Conservation (phyloP, 139 green algal species). For the Ulvella scutata region DNA sequence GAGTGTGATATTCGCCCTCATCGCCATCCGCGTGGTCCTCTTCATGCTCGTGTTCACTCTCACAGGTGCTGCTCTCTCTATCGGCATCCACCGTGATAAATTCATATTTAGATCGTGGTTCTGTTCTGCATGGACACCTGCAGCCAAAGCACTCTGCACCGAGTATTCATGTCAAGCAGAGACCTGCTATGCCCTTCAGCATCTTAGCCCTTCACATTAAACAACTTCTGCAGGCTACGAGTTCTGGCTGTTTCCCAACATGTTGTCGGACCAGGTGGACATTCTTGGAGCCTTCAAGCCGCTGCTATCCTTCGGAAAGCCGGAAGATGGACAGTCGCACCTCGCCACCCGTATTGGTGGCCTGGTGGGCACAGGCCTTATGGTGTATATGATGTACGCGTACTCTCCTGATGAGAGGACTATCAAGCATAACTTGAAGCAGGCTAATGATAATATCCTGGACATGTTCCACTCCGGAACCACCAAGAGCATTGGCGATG, state of each 20-base stretch:
- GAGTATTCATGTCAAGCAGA: too few species aligned
- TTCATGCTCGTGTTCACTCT: conserved; percentile 12
- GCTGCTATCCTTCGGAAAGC: conserved; percentile 12
- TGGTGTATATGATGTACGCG: conserved; percentile 19
- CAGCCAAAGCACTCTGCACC: too few species aligned
- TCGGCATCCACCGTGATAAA: too few species aligned
- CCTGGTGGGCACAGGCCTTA: background rate
- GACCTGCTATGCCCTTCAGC: too few species aligned
- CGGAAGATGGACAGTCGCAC: conserved; percentile 14
- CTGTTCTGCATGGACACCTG: too few species aligned
- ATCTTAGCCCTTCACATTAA: too few species aligned
- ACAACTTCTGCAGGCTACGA: conserved; percentile 14
- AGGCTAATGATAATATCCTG: background rate
- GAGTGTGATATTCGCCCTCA: background rate
- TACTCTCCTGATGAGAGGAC: conserved; percentile 8
- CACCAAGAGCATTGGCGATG: background rate
- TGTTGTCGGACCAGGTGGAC: conserved; percentile 27
- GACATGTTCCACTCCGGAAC: background rate
- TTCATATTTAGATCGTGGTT: too few species aligned
- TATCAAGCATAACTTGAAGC: background rate
- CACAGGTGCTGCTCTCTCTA: conserved; percentile 21
- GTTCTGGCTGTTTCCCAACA: conserved; percentile 42
- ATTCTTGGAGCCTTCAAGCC: conserved; percentile 16
- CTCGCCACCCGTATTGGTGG: conserved; percentile 4
- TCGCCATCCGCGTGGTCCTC: conserved; percentile 13